Conservation (phyloP, 345 rosid species). For the Brassica juncea region DNA sequence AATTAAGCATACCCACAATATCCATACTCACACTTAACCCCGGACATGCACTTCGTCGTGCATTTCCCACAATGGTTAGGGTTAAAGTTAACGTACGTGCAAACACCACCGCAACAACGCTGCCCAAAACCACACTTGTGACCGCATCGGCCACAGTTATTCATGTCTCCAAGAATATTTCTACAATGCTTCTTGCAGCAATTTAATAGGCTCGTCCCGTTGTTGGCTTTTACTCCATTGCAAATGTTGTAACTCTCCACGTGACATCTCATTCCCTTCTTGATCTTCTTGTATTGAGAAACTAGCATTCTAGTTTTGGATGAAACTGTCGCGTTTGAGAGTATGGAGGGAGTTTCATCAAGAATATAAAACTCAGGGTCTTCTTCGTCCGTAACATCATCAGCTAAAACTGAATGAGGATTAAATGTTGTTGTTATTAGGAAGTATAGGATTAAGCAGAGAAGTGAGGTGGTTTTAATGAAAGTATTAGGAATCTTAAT, state of each 20-base stretch:
- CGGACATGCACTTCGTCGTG: conserved; percentile 44
- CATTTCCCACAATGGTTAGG: conserved; percentile 63
- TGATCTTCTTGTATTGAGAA: conserved; percentile 36
- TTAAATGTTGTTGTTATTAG: not conserved
- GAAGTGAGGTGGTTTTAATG: conserved; percentile 11
- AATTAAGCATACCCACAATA: conserved; percentile 65
- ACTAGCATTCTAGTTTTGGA: conserved; percentile 21
- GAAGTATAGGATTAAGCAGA: conserved; percentile 21
- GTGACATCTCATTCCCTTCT: conserved; percentile 52
- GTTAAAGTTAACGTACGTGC: conserved; percentile 43
- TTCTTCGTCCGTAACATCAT: conserved; percentile 19
- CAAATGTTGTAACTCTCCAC: conserved; percentile 44
- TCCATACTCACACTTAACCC: conserved; percentile 59
- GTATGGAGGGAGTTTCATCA: conserved; percentile 23
- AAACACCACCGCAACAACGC: conserved; percentile 59
- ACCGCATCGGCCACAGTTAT: conserved; percentile 65
- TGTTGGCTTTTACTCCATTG: conserved; percentile 56
- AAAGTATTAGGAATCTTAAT: conserved; percentile 4
- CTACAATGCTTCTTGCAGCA: conserved; percentile 82
- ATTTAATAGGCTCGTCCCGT: conserved; percentile 58
- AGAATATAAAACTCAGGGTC: conserved; percentile 20
- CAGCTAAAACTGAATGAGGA: conserved; percentile 19
- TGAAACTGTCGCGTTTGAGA: conserved; percentile 12
- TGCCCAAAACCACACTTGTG: conserved; percentile 53
- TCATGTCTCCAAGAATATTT: conserved; percentile 55